These are phyloP conservation scores for Ramaria sp. DNA, from an alignment of 768 basidiomycete species.

Conservation along the genomic window DNA sequence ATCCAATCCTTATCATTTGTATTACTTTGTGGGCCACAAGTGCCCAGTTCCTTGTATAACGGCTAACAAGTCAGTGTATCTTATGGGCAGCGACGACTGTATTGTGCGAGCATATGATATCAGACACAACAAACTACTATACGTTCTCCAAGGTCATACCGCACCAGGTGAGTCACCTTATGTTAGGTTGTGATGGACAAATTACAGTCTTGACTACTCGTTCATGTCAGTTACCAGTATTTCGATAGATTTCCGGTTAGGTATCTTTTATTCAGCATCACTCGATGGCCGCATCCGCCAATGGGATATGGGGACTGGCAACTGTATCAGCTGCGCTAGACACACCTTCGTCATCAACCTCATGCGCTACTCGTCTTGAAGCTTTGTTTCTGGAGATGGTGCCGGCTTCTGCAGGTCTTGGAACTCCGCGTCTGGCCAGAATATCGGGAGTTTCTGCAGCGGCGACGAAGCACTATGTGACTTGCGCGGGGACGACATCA, in stretches of 20 bases:
- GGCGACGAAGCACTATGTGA: not conserved
- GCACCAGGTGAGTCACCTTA: too few species aligned
- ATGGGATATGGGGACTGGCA: not conserved
- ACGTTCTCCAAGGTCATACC: not conserved
- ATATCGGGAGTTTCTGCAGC: not conserved
- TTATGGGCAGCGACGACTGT: constrained; percentile 93
- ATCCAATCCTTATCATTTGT: constrained; percentile 80
- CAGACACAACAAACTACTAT: constrained; percentile 12
- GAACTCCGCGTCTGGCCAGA: not conserved
- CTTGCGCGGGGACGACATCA: not conserved
- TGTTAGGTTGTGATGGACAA: not conserved
- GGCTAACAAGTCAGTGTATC: constrained; percentile 62
- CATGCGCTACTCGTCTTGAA: not conserved
- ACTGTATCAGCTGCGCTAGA: not conserved
- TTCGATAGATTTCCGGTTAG: not conserved
- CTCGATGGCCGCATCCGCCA: not conserved
- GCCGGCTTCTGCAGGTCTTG: not conserved
- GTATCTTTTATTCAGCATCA: not conserved
- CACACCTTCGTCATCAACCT: not conserved
- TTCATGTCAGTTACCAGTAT: not conserved
- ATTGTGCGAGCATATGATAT: constrained; percentile 91
- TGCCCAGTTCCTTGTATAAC: constrained; percentile 87
- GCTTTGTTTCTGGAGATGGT: not conserved
- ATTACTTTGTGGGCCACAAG: too few species aligned
- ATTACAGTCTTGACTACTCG: not conserved